These are phyloP conservation scores for Miamiensis avidus DNA, from an alignment of 169 alveolate species.

Conservation along the genomic window DNA sequence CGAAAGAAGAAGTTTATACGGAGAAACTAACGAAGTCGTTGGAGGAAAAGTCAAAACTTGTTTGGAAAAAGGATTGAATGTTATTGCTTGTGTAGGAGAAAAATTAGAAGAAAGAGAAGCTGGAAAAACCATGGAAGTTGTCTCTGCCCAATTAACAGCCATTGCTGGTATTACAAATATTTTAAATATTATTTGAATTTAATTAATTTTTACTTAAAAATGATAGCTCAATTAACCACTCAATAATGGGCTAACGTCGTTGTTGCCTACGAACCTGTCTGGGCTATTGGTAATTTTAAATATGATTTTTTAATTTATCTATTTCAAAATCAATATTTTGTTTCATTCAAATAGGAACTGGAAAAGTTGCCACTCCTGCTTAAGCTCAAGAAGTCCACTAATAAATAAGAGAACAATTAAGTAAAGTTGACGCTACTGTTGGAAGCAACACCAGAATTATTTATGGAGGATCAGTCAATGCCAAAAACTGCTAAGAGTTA, in stretches of 20 bases:
- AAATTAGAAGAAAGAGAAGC: slow-evolving; percentile 93
- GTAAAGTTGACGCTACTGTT: slow-evolving; percentile 82
- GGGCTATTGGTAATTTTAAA: slow-evolving; percentile 95
- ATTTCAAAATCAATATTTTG: no score
- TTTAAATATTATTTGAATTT: neutral
- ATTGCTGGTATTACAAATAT: slow-evolving; percentile 21
- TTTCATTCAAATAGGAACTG: slow-evolving; percentile 72
- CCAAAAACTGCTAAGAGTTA: slow-evolving; percentile 93
- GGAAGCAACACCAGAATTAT: slow-evolving; percentile 92
- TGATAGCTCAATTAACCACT: neutral
- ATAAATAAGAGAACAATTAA: slow-evolving; percentile 82
- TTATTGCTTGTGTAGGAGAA: slow-evolving; percentile 97
- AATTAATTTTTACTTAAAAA: neutral
- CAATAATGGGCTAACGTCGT: slow-evolving; percentile 92
- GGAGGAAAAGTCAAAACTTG: slow-evolving; percentile 93
- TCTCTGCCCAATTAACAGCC: slow-evolving; percentile 87
- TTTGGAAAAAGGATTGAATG: slow-evolving; percentile 83
- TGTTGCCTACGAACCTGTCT: slow-evolving; percentile 99
- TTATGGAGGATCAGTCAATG: slow-evolving; percentile 99
- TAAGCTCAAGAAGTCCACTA: slow-evolving; percentile 97
- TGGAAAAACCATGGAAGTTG: slow-evolving; percentile 92
- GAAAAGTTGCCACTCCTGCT: slow-evolving; percentile 96
- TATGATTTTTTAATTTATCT: no score
- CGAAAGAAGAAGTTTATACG: slow-evolving; percentile 95
- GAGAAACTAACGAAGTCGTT: slow-evolving; percentile 94